These are phyloP conservation scores for Lichtheimia hyalospora DNA, from an alignment of 371 early-diverging fungal genomes.

Conservation along the genomic window DNA sequence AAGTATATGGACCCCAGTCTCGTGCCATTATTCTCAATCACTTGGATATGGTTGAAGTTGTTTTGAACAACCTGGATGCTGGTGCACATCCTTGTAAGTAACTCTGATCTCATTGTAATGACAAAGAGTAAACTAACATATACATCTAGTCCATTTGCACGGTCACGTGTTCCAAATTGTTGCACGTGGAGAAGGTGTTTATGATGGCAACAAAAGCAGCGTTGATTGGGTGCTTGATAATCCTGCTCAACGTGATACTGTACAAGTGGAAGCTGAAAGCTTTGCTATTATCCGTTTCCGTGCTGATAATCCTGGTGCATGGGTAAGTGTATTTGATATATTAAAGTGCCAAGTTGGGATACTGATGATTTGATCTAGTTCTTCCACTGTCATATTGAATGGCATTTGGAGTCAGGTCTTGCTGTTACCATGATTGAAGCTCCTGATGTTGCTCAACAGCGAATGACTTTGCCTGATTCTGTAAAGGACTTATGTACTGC, in stretches of 20 bases:
- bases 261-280: conserved; percentile 57
- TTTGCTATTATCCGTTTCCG: conserved; percentile 68
- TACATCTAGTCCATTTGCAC: conserved; percentile 66
- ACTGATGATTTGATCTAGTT: conserved; percentile 14
- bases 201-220: conserved; percentile 27
- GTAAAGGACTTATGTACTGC: conserved; percentile 54
- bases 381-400: conserved; percentile 81
- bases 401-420: conserved; percentile 66
- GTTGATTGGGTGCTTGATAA: conserved; percentile 32
- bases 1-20: conserved; percentile 63
- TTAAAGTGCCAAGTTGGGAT: background rate
- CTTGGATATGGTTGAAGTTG: conserved; percentile 39
- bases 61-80: conserved; percentile 65
- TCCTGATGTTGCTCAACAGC: conserved; percentile 51
- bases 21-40: conserved; percentile 52
- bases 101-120: conserved; percentile 6
- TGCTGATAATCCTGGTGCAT: conserved; percentile 78
- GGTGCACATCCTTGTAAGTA: conserved; percentile 63
- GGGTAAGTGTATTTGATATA: conserved; percentile 30
- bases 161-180: conserved; percentile 81
- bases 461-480: conserved; percentile 39
- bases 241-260: conserved; percentile 68
- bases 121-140: background rate
- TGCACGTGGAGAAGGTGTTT: conserved; percentile 46
- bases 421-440: conserved; percentile 67